These are phyloP conservation scores for Cucurbita moschata DNA, from an alignment of 306 rosid genomes.

Conservation along the genomic window DNA sequence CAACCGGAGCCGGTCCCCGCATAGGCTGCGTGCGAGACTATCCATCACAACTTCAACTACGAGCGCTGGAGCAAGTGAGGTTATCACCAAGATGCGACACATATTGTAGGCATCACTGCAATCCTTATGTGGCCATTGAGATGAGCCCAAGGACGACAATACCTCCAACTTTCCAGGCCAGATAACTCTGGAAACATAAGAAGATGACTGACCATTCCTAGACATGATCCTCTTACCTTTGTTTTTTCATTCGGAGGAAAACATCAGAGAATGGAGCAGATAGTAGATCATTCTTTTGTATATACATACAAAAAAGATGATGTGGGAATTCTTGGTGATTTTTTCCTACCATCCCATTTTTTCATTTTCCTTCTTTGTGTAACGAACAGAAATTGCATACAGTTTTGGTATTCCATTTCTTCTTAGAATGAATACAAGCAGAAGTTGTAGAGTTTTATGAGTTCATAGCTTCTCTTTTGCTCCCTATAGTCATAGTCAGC, in stretches of 20 bases:
- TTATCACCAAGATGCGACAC: slow-evolving; percentile 60
- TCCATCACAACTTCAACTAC: slow-evolving; percentile 69
- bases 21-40: slow-evolving; percentile 87
- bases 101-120: slow-evolving; percentile 17
- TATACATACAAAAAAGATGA: neutral
- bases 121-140: slow-evolving; percentile 19
- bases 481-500: neutral
- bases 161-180: neutral
- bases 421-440: neutral
- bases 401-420: neutral
- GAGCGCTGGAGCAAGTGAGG: slow-evolving; percentile 74
- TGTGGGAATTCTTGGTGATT: neutral
- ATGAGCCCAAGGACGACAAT: neutral
- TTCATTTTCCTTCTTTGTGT: neutral
- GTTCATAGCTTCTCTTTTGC: neutral
- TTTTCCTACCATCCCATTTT: neutral
- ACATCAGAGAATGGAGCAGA: slow-evolving; percentile 1
- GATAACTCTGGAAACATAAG: neutral
- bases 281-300: slow-evolving; percentile 1
- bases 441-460: neutral
- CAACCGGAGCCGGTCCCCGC: slow-evolving; percentile 95
- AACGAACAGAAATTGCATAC: neutral
- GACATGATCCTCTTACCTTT: slow-evolving; percentile 2
- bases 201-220: slow-evolving; percentile 3
- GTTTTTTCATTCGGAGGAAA: neutral